phyloP scores from a whole-genome alignment of 805 yeast species.

The Yarrowia hollandica region DNA sequence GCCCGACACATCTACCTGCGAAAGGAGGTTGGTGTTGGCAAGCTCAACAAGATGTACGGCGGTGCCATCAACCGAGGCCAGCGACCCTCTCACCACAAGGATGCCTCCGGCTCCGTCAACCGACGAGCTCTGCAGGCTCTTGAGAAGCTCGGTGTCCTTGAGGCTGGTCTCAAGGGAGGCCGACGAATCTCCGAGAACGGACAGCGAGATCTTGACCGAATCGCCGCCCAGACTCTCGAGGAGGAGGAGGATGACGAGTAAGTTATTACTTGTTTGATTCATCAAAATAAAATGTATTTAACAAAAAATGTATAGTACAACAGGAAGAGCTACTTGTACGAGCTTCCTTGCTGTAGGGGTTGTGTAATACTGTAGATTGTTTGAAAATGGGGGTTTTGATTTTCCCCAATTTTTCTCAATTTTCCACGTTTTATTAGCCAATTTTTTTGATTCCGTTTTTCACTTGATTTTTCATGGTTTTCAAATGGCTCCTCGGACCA shows the following conservation, averaged over 20 bases:
- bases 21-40: slow-evolving; percentile 99
- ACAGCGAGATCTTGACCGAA: slow-evolving; percentile 99
- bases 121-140: slow-evolving; percentile 97
- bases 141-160: slow-evolving; percentile 97
- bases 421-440: no score
- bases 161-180: slow-evolving; percentile 96
- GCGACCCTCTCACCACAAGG: slow-evolving; percentile 97
- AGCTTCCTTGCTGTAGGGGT: no score
- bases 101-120: slow-evolving; percentile 99
- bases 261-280: not conserved
- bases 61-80: slow-evolving; percentile 98
- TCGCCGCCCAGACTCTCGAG: slow-evolving; percentile 98
- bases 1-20: slow-evolving; percentile 99
- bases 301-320: slow-evolving; percentile 24
- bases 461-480: no score
- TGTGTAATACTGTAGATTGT: no score
- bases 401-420: no score
- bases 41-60: slow-evolving; percentile 98
- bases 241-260: slow-evolving; percentile 60
- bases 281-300: slow-evolving; percentile 26
- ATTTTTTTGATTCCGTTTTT: no score
- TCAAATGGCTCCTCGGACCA: no score
- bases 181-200: slow-evolving; percentile 99
- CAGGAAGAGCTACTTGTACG: no score
- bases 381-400: no score